Percentiles rank a stretch among this genome's conserved stretches.
Evolutionary conservation across 192 early-diverging fungal species (phyloP).

Genomic region (Obelidium mucronatum): DNA sequence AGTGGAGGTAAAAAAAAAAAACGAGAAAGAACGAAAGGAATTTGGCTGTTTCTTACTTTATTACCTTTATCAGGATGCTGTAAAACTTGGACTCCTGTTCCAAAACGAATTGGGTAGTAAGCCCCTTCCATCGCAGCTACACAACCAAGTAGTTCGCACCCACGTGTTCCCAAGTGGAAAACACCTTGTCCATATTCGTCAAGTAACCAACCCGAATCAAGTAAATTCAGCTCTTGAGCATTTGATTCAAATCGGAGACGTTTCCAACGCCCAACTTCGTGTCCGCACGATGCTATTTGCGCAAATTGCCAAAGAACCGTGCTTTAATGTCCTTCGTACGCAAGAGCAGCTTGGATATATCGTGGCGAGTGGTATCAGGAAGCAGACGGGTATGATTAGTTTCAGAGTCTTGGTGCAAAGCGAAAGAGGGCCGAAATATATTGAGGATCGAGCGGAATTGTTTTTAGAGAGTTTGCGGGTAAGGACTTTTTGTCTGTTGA

Average conservation of each 20-base stretch:
- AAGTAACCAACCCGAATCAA: slow-evolving; percentile 78
- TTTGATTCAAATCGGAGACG: slow-evolving; percentile 81
- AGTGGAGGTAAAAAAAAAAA: no score
- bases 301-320: slow-evolving; percentile 88
- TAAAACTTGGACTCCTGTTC: slow-evolving; percentile 66
- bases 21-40: no score
- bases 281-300: slow-evolving; percentile 74
- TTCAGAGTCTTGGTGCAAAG: slow-evolving; percentile 88
- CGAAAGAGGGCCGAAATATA: slow-evolving; percentile 79
- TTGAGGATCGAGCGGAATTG: slow-evolving; percentile 79
- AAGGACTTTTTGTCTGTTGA: slow-evolving; percentile 37
- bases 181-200: slow-evolving; percentile 4
- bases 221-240: slow-evolving; percentile 90
- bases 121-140: slow-evolving; percentile 59
- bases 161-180: slow-evolving; percentile 56
- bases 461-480: slow-evolving; percentile 72
- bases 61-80: slow-evolving; percentile 54
- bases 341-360: slow-evolving; percentile 80
- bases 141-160: slow-evolving; percentile 60
- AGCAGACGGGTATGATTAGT: slow-evolving; percentile 78
- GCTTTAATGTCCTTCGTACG: slow-evolving; percentile 93
- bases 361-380: slow-evolving; percentile 75
- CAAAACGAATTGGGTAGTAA: slow-evolving; percentile 65
- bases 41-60: slow-evolving; percentile 25
- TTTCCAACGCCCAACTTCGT: slow-evolving; percentile 68